Conservation (phyloP, 2,329 filamentous ascomycete species). For the Aspergillus chevalieri region DNA sequence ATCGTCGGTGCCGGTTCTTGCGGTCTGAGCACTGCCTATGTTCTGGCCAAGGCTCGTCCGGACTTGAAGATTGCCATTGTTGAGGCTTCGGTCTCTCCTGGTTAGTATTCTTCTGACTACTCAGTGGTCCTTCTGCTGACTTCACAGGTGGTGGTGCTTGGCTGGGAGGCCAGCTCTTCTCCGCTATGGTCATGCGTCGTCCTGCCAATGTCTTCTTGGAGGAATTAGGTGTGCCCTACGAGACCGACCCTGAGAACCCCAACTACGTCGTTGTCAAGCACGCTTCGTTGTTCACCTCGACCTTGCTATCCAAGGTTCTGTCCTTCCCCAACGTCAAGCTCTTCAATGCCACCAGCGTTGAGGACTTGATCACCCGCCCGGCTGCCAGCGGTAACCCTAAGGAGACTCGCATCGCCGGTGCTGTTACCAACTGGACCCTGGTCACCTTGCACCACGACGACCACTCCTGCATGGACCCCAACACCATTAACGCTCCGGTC, state of each 20-base stretch:
- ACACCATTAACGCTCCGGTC: slow-evolving; percentile 89
- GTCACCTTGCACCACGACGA: slow-evolving; percentile 83
- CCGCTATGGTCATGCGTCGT: slow-evolving; percentile 91
- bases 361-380: slow-evolving; percentile 82
- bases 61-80: slow-evolving; percentile 89
- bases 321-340: slow-evolving; percentile 87
- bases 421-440: slow-evolving; percentile 94
- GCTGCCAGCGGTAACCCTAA: slow-evolving; percentile 42
- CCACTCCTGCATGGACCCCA: slow-evolving; percentile 94
- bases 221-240: slow-evolving; percentile 76
- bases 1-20: slow-evolving; percentile 88
- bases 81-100: slow-evolving; percentile 77
- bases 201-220: slow-evolving; percentile 78
- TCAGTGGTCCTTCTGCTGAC: slow-evolving; percentile 3
- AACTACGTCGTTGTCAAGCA: slow-evolving; percentile 91
- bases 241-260: slow-evolving; percentile 81
- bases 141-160: slow-evolving; percentile 71
- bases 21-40: slow-evolving; percentile 77
- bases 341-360: slow-evolving; percentile 89
- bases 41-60: slow-evolving; percentile 73
- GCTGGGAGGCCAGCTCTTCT: slow-evolving; percentile 92
- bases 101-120: slow-evolving; percentile 23
- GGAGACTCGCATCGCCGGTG: slow-evolving; percentile 69
- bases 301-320: slow-evolving; percentile 75
- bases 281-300: slow-evolving; percentile 85